Conservation (phyloP, 306 rosid species). For the Glycine tomentella region DNA sequence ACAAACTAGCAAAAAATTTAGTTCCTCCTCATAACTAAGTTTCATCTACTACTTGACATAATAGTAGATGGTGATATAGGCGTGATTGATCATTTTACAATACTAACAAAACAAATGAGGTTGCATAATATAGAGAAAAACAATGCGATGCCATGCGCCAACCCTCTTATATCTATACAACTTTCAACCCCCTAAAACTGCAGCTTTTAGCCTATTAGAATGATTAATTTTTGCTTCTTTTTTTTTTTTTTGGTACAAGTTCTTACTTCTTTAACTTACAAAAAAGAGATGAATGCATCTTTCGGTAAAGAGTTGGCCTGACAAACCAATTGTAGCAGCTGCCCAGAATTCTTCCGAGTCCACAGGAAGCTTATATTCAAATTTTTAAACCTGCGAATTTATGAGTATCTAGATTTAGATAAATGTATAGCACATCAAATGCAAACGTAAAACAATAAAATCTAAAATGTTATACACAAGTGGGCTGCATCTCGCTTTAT, state of each 20-base stretch:
- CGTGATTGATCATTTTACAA: slow-evolving; percentile 23
- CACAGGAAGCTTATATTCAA: slow-evolving; percentile 42
- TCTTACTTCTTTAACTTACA: background rate
- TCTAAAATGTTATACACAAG: slow-evolving; percentile 5
- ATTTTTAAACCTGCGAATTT: slow-evolving; percentile 64
- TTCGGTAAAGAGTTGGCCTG: slow-evolving; percentile 5
- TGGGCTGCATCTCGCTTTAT: slow-evolving; percentile 30
- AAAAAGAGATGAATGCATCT: slow-evolving; percentile 13
- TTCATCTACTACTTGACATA: background rate
- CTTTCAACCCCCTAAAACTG: slow-evolving; percentile 32
- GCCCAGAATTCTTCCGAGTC: slow-evolving; percentile 32
- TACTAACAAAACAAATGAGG: background rate
- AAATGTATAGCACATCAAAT: background rate
- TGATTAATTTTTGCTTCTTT: slow-evolving; percentile 17
- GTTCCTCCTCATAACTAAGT: background rate
- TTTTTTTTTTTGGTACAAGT: background rate
- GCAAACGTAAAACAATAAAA: background rate
- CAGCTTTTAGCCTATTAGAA: slow-evolving; percentile 37
- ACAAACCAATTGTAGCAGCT: slow-evolving; percentile 36
- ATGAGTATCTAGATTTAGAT: slow-evolving; percentile 27
- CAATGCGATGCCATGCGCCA: background rate
- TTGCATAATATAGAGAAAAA: too few relatives aligned
- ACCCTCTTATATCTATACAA: slow-evolving; percentile 46
- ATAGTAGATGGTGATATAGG: slow-evolving; percentile 8
- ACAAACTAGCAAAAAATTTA: background rate